Conservation (phyloP, 202 grass and related monocot species). For the Carex arenaria region DNA sequence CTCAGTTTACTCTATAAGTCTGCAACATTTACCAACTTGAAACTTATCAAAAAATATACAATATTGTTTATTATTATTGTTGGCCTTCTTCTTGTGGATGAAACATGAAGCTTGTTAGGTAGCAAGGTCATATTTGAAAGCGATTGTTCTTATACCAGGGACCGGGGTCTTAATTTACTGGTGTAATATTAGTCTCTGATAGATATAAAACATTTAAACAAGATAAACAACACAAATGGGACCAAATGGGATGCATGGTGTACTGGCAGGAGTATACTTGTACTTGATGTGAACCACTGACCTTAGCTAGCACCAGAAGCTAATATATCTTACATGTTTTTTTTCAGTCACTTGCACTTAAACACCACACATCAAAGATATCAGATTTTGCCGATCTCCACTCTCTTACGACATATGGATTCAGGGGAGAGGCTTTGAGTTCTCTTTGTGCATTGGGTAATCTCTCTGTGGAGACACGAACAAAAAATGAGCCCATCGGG, state of each 20-base stretch:
- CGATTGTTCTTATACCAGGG: neutral
- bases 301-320: neutral
- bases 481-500: constrained; percentile 53
- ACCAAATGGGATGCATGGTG: neutral
- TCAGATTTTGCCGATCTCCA: constrained; percentile 67
- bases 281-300: neutral
- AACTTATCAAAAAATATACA: neutral
- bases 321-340: neutral
- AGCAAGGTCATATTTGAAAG: neutral
- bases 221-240: neutral
- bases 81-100: neutral
- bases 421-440: constrained; percentile 82
- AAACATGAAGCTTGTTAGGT: neutral
- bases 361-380: constrained; percentile 96
- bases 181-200: neutral
- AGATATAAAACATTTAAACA: neutral
- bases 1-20: neutral
- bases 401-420: constrained; percentile 72
- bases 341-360: constrained; percentile 62
- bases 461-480: constrained; percentile 73
- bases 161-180: neutral
- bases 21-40: neutral
- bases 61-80: neutral
- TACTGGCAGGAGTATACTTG: neutral
- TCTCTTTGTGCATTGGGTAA: constrained; percentile 73